Conservation (phyloP, 1,284 basidiomycete genomes). For the Earliella scabrosa region DNA sequence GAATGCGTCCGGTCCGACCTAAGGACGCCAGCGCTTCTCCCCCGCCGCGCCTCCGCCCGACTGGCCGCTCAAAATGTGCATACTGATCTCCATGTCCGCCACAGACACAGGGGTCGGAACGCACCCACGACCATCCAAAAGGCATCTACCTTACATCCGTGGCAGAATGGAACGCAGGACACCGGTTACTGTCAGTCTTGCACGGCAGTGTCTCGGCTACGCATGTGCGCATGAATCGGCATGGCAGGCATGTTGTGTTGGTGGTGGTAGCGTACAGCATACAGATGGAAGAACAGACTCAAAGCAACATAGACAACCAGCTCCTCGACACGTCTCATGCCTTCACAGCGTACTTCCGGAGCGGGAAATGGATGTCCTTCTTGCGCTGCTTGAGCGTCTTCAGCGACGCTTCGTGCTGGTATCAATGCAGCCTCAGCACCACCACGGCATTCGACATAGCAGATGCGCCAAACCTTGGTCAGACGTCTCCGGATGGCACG, state of each 20-base stretch:
- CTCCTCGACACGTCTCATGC: conserved; percentile 49
- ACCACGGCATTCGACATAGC: no score
- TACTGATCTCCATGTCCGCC: no score
- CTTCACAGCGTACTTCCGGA: conserved; percentile 85
- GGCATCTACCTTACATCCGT: neutral
- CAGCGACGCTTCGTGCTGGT: conserved; percentile 77
- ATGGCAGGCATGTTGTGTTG: conserved; percentile 42
- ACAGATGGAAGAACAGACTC: conserved; percentile 38
- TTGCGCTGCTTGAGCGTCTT: conserved; percentile 93
- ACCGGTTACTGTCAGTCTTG: neutral
- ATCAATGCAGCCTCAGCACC: no score
- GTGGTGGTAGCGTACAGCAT: conserved; percentile 45
- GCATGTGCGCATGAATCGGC: conserved; percentile 31
- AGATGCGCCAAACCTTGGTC: conserved; percentile 69
- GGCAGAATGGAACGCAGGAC: neutral
- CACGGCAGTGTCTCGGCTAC: conserved; percentile 7
- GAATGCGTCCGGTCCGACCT: neutral
- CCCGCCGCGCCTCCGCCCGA: neutral
- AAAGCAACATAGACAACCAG: conserved; percentile 31
- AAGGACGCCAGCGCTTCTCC: no score
- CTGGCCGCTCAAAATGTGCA: no score
- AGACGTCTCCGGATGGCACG: conserved; percentile 97
- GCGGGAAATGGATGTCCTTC: conserved; percentile 93
- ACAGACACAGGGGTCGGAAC: no score
- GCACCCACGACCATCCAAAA: no score